Percentiles rank a stretch among this genome's conserved stretches.
These are phyloP conservation scores for Xerocomus nothofagi DNA, from an alignment of 1,284 basidiomycete species.

Conservation along the genomic window DNA sequence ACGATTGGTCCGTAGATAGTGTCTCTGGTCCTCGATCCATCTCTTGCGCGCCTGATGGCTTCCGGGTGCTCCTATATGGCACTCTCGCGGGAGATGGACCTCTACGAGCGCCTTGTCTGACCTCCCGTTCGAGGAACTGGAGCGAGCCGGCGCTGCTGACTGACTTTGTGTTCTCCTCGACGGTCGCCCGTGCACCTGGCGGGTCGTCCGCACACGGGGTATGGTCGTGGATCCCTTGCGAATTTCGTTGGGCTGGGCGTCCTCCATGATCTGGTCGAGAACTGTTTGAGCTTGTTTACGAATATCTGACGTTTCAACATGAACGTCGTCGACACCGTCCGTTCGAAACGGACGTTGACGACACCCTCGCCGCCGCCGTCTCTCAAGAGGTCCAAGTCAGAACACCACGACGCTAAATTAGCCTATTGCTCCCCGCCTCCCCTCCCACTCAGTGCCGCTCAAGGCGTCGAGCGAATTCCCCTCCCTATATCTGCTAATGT, in stretches of 20 bases:
- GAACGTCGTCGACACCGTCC: slow-evolving; percentile 8
- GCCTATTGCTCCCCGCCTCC: slow-evolving; percentile 10
- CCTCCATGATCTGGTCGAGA: slow-evolving; percentile 31
- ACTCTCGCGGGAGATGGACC: slow-evolving; percentile 22
- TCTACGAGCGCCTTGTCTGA: slow-evolving; percentile 2
- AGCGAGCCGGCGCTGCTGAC: neutral
- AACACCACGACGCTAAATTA: slow-evolving; percentile 10
- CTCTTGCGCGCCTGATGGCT: slow-evolving; percentile 9
- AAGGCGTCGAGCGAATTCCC: slow-evolving; percentile 33
- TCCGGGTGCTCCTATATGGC: slow-evolving; percentile 13
- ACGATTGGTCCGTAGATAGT: slow-evolving; percentile 5
- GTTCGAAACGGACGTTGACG: slow-evolving; percentile 17
- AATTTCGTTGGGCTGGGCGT: slow-evolving; percentile 45
- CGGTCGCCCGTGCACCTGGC: neutral
- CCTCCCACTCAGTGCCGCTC: slow-evolving; percentile 23
- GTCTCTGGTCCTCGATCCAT: slow-evolving; percentile 18
- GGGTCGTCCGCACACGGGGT: slow-evolving; percentile 30
- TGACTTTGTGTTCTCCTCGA: slow-evolving; percentile 4
- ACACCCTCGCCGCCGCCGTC: slow-evolving; percentile 2
- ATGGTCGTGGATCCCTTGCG: slow-evolving; percentile 38
- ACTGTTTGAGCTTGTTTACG: slow-evolving; percentile 28
- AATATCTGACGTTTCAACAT: slow-evolving; percentile 10
- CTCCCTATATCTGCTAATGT: slow-evolving; percentile 10
- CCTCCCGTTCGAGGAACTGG: neutral
- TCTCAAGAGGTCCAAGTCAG: slow-evolving; percentile 26